Percentiles rank a stretch among this genome's conserved stretches.
Evolutionary conservation across 441 rosid species (phyloP).

Genomic region (Adansonia rubrostipa): DNA sequence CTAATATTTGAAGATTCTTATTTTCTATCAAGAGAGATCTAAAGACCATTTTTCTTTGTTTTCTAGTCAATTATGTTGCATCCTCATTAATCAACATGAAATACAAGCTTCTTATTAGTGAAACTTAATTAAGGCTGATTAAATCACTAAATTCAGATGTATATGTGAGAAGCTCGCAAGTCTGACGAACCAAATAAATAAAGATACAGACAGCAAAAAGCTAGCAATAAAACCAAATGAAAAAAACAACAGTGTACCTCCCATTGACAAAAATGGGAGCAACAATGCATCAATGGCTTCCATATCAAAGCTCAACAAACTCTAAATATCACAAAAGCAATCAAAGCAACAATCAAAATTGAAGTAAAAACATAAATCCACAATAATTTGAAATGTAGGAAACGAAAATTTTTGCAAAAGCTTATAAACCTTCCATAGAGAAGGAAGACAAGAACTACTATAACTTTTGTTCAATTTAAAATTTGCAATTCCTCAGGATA

Average conservation of each 20-base stretch:
- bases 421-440: neutral
- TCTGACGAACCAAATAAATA: neutral
- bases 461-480: neutral
- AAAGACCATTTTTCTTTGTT: neutral
- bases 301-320: neutral
- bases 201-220: constrained; percentile 14
- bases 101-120: neutral
- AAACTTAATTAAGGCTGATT: constrained; percentile 9
- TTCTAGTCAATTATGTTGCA: constrained; percentile 6
- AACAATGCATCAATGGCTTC: neutral
- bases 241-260: neutral
- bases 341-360: neutral
- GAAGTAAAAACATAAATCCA: neutral
- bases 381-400: neutral
- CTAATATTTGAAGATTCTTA: neutral
- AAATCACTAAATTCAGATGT: constrained; percentile 9
- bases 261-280: neutral
- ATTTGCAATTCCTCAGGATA: neutral
- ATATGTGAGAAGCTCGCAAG: neutral
- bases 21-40: constrained; percentile 1
- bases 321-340: neutral
- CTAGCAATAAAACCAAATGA: constrained; percentile 1
- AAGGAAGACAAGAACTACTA: neutral
- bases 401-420: neutral
- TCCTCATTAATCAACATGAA: neutral